Conservation (phyloP, 805 yeast genomes). For the Nakazawaea pomicola region DNA sequence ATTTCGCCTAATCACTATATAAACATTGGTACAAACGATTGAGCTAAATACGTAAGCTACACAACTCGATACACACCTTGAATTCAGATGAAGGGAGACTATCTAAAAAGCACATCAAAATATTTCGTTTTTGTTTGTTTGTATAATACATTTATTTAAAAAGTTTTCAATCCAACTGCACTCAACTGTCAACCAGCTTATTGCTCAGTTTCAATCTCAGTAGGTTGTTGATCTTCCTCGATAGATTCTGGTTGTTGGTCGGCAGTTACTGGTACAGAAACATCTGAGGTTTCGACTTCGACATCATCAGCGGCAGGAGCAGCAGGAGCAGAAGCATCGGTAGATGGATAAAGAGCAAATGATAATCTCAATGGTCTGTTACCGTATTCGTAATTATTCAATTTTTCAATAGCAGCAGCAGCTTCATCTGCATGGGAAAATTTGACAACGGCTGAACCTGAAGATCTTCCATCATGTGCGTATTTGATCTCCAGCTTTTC, state of each 20-base stretch:
- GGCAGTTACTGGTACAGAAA: background rate
- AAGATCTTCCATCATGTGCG: conserved; percentile 56
- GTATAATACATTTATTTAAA: background rate
- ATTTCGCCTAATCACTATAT: too few species aligned
- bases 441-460: conserved; percentile 83
- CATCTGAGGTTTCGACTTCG: background rate
- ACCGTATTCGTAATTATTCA: conserved; percentile 81
- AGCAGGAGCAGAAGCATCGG: background rate
- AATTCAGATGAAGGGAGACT: too few species aligned
- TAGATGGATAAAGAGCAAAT: conserved; percentile 41
- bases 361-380: conserved; percentile 66
- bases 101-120: too few species aligned
- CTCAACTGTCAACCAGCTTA: background rate
- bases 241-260: background rate
- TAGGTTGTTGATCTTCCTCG: background rate
- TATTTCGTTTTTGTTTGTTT: conserved; percentile 32
- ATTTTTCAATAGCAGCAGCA: conserved; percentile 64
- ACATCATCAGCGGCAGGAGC: background rate
- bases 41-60: too few species aligned
- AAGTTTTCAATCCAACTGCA: background rate
- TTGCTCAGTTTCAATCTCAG: conserved; percentile 4
- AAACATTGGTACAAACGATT: too few species aligned
- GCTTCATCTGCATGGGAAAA: conserved; percentile 66
- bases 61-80: too few species aligned
- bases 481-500: conserved; percentile 70